Evolutionary conservation across 2,329 filamentous ascomycete genomes (phyloP).

Genomic region (Fonsecaea monophora): DNA sequence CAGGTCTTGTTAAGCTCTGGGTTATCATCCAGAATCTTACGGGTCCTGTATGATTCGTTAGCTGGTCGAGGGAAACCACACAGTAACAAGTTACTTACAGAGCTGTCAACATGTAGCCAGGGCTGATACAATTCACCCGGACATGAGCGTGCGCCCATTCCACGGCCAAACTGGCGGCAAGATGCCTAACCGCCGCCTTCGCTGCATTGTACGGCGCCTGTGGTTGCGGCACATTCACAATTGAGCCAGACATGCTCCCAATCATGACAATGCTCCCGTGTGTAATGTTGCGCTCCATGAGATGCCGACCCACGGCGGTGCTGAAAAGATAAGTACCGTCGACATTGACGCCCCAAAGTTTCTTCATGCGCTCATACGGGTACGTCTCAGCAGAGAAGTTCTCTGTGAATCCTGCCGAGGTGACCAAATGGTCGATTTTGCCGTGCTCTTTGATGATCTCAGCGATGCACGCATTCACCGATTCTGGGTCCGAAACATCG

Average conservation of each 20-base stretch:
- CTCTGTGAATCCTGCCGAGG: conserved; percentile 95
- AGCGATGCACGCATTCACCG: conserved; percentile 74
- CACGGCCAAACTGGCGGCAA: conserved; percentile 85
- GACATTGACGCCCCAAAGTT: conserved; percentile 94
- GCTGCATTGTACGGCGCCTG: conserved; percentile 92
- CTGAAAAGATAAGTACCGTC: conserved; percentile 58
- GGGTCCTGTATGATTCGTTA: conserved; percentile 64
- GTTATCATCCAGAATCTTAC: conserved; percentile 93
- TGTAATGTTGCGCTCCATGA: conserved; percentile 72
- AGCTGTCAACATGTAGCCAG: conserved; percentile 95
- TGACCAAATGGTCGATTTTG: conserved; percentile 89
- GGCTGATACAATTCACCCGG: conserved; percentile 92
- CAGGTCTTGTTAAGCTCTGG: conserved; percentile 88
- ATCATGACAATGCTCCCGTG: conserved; percentile 91
- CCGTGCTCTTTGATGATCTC: conserved; percentile 75
- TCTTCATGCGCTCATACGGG: conserved; percentile 86
- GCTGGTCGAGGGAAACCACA: conserved; percentile 34
- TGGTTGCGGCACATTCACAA: conserved; percentile 94
- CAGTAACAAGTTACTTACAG: conserved; percentile 66
- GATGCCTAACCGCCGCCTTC: conserved; percentile 88
- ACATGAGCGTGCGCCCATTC: conserved; percentile 91
- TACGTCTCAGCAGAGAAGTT: conserved; percentile 93
- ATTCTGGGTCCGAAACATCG: conserved; percentile 81
- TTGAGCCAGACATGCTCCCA: conserved; percentile 90
- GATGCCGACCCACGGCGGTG: conserved; percentile 63